Percentiles rank a stretch among this genome's conserved stretches.
These are phyloP conservation scores for Zychaea mexicana DNA, from an alignment of 371 early-diverging fungal genomes.

Conservation along the genomic window DNA sequence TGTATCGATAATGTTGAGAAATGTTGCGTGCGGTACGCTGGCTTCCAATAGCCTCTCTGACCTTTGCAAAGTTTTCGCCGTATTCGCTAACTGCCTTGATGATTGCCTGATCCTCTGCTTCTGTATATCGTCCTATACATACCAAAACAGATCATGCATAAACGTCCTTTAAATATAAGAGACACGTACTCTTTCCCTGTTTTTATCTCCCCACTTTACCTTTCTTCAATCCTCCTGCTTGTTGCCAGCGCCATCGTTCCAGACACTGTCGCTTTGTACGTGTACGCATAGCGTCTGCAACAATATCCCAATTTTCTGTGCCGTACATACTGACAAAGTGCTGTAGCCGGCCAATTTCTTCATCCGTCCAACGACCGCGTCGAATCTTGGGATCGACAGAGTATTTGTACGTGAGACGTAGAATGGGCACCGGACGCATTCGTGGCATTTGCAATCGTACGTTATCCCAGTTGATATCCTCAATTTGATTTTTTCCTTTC, in stretches of 20 bases:
- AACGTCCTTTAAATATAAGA: background rate
- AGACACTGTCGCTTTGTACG: slow-evolving; percentile 38
- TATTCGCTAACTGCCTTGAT: slow-evolving; percentile 27
- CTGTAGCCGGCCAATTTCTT: slow-evolving; percentile 23
- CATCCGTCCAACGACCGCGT: slow-evolving; percentile 35
- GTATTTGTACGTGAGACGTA: slow-evolving; percentile 29
- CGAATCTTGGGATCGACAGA: slow-evolving; percentile 32
- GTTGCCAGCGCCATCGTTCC: slow-evolving; percentile 46
- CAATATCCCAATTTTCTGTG: slow-evolving; percentile 16
- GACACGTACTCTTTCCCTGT: background rate
- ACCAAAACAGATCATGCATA: background rate
- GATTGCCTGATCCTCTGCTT: slow-evolving; percentile 31
- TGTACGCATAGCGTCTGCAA: slow-evolving; percentile 22
- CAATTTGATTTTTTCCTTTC: slow-evolving; percentile 4
- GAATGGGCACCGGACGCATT: slow-evolving; percentile 13
- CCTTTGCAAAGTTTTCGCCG: slow-evolving; percentile 35
- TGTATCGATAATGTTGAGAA: slow-evolving; percentile 40
- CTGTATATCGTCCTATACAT: slow-evolving; percentile 32
- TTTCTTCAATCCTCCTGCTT: slow-evolving; percentile 10
- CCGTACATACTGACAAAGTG: slow-evolving; percentile 16
- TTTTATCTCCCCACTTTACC: slow-evolving; percentile 1
- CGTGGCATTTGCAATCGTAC: slow-evolving; percentile 26
- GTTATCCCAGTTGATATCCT: slow-evolving; percentile 25
- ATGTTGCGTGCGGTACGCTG: slow-evolving; percentile 42
- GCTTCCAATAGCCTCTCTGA: slow-evolving; percentile 27